phyloP scores from a whole-genome alignment of 257 asterid species.

The Solanum appendiculatum region DNA sequence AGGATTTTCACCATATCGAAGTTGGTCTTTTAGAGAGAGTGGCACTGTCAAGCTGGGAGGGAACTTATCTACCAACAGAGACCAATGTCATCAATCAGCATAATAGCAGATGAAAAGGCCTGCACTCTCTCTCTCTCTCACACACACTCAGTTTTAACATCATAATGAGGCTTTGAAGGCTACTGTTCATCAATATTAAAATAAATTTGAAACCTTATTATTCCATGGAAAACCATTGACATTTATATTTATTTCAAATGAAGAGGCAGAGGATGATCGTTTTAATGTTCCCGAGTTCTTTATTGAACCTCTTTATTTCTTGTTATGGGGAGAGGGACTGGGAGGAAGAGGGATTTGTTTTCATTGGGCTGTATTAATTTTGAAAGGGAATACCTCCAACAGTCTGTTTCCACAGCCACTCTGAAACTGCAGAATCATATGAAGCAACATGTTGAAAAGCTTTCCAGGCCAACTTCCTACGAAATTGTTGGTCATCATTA shows the following conservation, averaged over 20 bases:
- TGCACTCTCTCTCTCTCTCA: background rate
- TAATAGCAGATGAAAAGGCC: background rate
- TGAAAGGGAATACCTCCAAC: conserved; percentile 44
- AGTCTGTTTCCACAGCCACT: conserved; percentile 95
- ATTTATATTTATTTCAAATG: background rate
- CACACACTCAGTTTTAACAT: background rate
- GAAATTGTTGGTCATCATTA: conserved; percentile 50
- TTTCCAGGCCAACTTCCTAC: conserved; percentile 82
- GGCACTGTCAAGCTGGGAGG: conserved; percentile 75
- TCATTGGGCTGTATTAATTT: background rate
- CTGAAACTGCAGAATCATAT: conserved; percentile 98
- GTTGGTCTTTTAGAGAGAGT: conserved; percentile 66
- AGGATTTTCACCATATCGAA: conserved; percentile 97
- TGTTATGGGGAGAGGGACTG: background rate
- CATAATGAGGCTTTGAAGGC: background rate
- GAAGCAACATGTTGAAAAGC: conserved; percentile 96
- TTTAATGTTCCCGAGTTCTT: background rate
- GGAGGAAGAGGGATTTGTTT: background rate
- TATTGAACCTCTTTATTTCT: background rate
- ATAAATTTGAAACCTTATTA: background rate
- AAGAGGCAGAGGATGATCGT: background rate
- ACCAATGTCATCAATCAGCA: background rate
- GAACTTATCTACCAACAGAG: conserved; percentile 48
- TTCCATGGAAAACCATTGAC: background rate
- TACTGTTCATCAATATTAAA: background rate